Conservation (phyloP, 2,329 filamentous ascomycete species). For the Capronia coronata region DNA sequence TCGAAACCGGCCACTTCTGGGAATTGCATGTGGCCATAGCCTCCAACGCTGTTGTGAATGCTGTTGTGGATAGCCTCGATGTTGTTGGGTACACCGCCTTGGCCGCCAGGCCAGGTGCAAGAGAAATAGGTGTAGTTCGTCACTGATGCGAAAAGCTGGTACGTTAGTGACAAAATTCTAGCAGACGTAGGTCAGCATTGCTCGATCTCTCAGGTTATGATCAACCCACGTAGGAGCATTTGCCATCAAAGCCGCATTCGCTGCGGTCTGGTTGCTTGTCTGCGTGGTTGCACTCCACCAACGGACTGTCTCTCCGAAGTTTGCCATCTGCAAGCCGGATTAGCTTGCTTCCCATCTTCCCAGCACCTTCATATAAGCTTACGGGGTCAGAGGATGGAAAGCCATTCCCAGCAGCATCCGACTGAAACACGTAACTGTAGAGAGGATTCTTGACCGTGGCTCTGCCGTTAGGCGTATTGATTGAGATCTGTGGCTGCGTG, state of each 20-base stretch:
- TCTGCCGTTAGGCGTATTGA: conserved; percentile 39
- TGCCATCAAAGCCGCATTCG: conserved; percentile 21
- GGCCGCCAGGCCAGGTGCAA: conserved; percentile 18
- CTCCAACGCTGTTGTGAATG: conserved; percentile 50
- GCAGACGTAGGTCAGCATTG: conserved; percentile 3
- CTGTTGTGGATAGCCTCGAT: conserved; percentile 45
- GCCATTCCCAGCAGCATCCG: conserved; percentile 20
- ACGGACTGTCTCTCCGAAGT: conserved; percentile 22
- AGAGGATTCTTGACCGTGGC: conserved; percentile 42
- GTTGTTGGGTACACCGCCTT: conserved; percentile 15
- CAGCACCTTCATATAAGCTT: not conserved
- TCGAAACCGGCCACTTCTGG: conserved; percentile 71
- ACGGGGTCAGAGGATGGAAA: conserved; percentile 26
- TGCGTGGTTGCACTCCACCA: conserved; percentile 17
- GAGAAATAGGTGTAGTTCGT: conserved; percentile 30
- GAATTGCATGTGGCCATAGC: conserved; percentile 60
- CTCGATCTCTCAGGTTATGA: not conserved
- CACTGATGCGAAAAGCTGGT: conserved; percentile 30
- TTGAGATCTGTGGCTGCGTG: conserved; percentile 36
- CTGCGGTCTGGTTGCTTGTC: conserved; percentile 22
- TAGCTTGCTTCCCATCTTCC: not conserved
- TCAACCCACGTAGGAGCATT: conserved; percentile 19
- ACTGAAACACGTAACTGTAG: conserved; percentile 37
- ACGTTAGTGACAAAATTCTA: conserved; percentile 25
- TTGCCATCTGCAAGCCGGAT: conserved; percentile 15